Conservation (phyloP, 805 yeast species). For the Candida krabiensis region DNA sequence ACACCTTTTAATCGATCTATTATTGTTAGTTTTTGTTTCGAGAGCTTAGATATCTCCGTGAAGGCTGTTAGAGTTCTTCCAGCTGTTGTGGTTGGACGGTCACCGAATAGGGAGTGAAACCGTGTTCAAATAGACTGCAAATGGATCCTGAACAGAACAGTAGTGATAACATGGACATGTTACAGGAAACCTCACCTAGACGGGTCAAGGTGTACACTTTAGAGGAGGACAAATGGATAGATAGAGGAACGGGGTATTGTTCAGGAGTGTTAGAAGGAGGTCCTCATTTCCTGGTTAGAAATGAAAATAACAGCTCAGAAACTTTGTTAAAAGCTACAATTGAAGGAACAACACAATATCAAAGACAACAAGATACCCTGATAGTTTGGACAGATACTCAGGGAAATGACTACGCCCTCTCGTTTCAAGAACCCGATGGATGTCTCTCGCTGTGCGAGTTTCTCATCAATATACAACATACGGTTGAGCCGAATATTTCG, state of each 20-base stretch:
- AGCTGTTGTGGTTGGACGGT: too few relatives aligned
- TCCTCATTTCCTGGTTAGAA: constrained; percentile 70
- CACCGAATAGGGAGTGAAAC: too few relatives aligned
- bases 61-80: too few relatives aligned
- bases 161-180: constrained; percentile 18
- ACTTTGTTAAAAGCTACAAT: constrained; percentile 62
- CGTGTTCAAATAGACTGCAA: too few relatives aligned
- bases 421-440: constrained; percentile 90
- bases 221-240: constrained; percentile 83
- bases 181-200: constrained; percentile 47
- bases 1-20: too few relatives aligned
- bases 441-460: constrained; percentile 84
- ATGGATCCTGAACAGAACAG: too few relatives aligned
- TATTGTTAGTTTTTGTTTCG: too few relatives aligned
- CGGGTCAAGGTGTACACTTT: constrained; percentile 90
- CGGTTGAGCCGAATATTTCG: constrained; percentile 62
- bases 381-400: constrained; percentile 88
- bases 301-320: constrained; percentile 62
- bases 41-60: too few relatives aligned
- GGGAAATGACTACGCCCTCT: constrained; percentile 77
- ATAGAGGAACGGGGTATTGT: constrained; percentile 90
- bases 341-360: constrained; percentile 80
- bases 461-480: constrained; percentile 64
- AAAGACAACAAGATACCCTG: constrained; percentile 90
- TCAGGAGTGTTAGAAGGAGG: constrained; percentile 58